phyloP scores from a whole-genome alignment of 306 rosid species.

The Castanospermum australe region DNA sequence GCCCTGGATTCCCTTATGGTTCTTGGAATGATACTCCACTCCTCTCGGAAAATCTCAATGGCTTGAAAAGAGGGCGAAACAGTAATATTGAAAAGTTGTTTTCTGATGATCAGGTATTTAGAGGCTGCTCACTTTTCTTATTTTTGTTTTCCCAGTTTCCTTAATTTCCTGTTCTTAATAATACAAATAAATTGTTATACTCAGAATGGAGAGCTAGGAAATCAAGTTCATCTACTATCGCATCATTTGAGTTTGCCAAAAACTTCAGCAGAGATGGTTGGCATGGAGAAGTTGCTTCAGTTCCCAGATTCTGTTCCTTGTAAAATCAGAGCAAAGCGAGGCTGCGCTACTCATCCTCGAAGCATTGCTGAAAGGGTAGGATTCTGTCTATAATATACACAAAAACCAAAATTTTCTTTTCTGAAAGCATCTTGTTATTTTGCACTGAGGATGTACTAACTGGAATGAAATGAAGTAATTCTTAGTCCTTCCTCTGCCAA shows the following conservation, averaged over 20 bases:
- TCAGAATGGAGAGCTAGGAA: slow-evolving; percentile 65
- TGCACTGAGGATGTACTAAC: neutral
- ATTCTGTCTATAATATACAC: neutral
- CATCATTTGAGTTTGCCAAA: slow-evolving; percentile 87
- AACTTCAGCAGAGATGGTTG: slow-evolving; percentile 55
- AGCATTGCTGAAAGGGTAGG: slow-evolving; percentile 95
- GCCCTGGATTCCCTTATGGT: slow-evolving; percentile 51
- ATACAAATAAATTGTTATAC: neutral
- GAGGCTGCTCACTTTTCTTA: neutral
- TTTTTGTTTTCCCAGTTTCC: neutral
- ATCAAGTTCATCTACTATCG: slow-evolving; percentile 55
- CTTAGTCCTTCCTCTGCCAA: neutral
- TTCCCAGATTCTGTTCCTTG: slow-evolving; percentile 92
- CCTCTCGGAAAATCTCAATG: slow-evolving; percentile 42
- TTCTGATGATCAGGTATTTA: slow-evolving; percentile 57
- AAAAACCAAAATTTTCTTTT: neutral
- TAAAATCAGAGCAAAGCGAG: slow-evolving; percentile 91
- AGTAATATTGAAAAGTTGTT: slow-evolving; percentile 45
- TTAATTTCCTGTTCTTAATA: slow-evolving; percentile 6
- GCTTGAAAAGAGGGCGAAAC: slow-evolving; percentile 56
- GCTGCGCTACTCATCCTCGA: slow-evolving; percentile 98
- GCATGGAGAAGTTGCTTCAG: slow-evolving; percentile 73
- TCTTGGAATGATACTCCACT: slow-evolving; percentile 64
- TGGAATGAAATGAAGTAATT: neutral
- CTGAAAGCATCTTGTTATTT: neutral